A percentile compares a stretch with the other conserved stretches of the same genome.
These are phyloP conservation scores for Mycosarcoma maydis DNA, from an alignment of 1,284 basidiomycete genomes.

Conservation along the genomic window DNA sequence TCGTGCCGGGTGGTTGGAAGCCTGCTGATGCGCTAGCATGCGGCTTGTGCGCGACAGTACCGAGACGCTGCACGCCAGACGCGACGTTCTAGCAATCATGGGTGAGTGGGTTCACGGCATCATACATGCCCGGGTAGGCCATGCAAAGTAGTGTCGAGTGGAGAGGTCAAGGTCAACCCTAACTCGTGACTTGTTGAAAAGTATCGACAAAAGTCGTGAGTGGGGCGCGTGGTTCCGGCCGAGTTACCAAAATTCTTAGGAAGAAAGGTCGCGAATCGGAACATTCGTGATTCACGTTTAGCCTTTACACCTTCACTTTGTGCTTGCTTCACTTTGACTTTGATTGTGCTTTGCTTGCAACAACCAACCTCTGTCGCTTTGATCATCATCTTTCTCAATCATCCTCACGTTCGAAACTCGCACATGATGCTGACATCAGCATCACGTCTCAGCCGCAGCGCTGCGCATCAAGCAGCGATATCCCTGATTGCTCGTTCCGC, in stretches of 20 bases:
- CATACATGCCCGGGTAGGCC: not conserved
- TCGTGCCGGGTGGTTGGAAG: not conserved
- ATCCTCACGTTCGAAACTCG: too few species aligned
- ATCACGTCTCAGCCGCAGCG: conserved; percentile 7
- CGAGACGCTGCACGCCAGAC: not conserved
- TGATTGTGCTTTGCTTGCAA: too few species aligned
- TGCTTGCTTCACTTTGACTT: too few species aligned
- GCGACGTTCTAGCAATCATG: not conserved
- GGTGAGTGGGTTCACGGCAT: conserved; percentile 1
- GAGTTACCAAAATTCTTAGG: not conserved
- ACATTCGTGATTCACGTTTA: too few species aligned
- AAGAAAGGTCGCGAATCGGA: not conserved
- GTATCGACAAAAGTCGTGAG: too few species aligned
- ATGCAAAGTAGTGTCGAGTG: too few species aligned
- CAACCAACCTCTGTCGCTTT: too few species aligned
- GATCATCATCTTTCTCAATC: not conserved
- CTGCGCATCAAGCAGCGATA: conserved; percentile 4
- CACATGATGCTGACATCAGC: conserved; percentile 25
- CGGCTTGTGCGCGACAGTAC: too few species aligned
- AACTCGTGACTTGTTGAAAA: too few species aligned
- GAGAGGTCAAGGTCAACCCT: too few species aligned
- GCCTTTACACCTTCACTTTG: too few species aligned
- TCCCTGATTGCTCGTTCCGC: not conserved
- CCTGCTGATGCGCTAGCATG: not conserved
- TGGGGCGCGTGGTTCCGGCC: conserved; percentile 4